phyloP scores from a whole-genome alignment of 495 filamentous ascomycete genomes.

The Aspergillus hancockii region DNA sequence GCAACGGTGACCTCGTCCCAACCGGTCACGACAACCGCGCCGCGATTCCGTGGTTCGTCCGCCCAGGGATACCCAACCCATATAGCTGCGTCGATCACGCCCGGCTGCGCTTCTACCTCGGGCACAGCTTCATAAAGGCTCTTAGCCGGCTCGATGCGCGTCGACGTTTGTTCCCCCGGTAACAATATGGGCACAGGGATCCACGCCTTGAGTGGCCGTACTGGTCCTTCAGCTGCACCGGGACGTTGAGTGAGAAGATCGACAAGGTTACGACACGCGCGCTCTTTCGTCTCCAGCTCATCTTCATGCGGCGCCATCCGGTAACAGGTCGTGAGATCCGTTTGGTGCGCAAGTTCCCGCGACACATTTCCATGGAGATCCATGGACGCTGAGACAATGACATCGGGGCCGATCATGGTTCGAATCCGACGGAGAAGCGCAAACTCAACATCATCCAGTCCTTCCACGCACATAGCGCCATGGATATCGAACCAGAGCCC shows the following conservation, averaged over 20 bases:
- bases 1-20: constrained; percentile 42
- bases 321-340: constrained; percentile 57
- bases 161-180: constrained; percentile 60
- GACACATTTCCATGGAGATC: constrained; percentile 62
- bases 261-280: constrained; percentile 55
- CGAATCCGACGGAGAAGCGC: constrained; percentile 53
- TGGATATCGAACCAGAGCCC: constrained; percentile 62
- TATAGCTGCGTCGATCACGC: constrained; percentile 54
- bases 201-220: constrained; percentile 56
- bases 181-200: constrained; percentile 54
- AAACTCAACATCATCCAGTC: constrained; percentile 50
- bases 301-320: constrained; percentile 58
- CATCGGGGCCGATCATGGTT: constrained; percentile 45
- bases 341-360: constrained; percentile 47
- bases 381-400: constrained; percentile 57
- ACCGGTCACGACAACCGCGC: constrained; percentile 54
- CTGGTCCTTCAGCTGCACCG: neutral
- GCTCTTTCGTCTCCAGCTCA: constrained; percentile 51
- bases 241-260: constrained; percentile 30
- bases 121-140: constrained; percentile 54
- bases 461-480: constrained; percentile 59
- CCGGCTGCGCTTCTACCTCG: constrained; percentile 38
- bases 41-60: constrained; percentile 57
- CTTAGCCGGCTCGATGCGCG: constrained; percentile 54
- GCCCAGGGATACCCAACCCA: constrained; percentile 65